Evolutionary conservation across 2,329 filamentous ascomycete species (phyloP), one percentile per base, ranked within the genome.

Genomic region (Immersiporthe knoxdaviesiana): DNA sequence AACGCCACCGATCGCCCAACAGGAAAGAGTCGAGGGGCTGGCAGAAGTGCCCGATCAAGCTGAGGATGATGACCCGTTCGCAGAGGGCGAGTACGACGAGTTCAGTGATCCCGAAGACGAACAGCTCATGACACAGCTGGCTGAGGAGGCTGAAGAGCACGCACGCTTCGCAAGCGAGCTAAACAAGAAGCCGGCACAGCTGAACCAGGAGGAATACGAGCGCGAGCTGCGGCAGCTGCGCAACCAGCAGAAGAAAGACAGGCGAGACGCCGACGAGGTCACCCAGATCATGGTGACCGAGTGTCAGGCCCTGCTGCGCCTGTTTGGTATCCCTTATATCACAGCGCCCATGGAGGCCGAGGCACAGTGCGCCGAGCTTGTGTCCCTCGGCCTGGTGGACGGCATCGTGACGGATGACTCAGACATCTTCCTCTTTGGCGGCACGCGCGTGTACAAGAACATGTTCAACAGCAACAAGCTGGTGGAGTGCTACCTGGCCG

Each of bases 381-480:
- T 99, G 0, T 82, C 82, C 0, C 84, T 98, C 0, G 93, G 93
- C 0, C 88, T 98, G 0, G 97, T 99, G 11, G 97, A 99, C 77
- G 96, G 97, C 16, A 97, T 99, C 71, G 94, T 99, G 39, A 99
- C 97, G 0, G 96, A 99, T 76, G 96, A 99, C 78, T 97, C 92
- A 2, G 96, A 99, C 82, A 97, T 91, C 0, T 99, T 99, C 76
- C 87, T 99, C 0, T 99, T 99, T 78, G 97, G 96, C 24, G 97
- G 96, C 50, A 99, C 94, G 0, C 87, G 95, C 24, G 92, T 99
- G 30, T 99, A 99, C 85, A 99, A 99, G 80, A 99, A 99, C 83
- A 97, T 99, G 94, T 99, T 99, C 84, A 99, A 97, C 80, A 91
- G 93, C 75, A 96, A 96, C 79, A 99, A 99, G 78, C 97, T 93